Conservation (phyloP, 305 asterid species). For the Plantago lanceolata region DNA sequence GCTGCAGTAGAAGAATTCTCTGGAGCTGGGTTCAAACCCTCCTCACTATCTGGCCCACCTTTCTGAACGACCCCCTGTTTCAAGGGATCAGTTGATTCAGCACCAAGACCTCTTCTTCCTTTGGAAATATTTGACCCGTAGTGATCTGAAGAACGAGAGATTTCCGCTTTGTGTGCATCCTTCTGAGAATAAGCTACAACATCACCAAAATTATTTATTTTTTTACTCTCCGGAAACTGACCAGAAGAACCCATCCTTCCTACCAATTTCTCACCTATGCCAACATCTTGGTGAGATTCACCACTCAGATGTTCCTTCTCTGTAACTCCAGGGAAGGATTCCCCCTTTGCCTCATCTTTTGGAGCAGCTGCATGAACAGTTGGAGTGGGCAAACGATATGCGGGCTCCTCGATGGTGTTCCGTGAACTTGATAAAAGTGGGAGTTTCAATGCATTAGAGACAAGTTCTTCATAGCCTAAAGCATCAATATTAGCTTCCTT, state of each 20-base stretch:
- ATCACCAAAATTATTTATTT: conserved; percentile 29
- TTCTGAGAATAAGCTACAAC: conserved; percentile 35
- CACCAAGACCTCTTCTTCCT: conserved; percentile 34
- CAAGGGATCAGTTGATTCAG: conserved; percentile 32
- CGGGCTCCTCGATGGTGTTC: conserved; percentile 26
- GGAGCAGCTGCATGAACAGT: conserved; percentile 26
- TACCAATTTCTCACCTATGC: conserved; percentile 39
- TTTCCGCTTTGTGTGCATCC: conserved; percentile 34
- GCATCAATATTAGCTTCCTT: conserved; percentile 42
- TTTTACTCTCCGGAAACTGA: conserved; percentile 37
- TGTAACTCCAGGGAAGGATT: conserved; percentile 29
- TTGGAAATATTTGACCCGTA: conserved; percentile 35
- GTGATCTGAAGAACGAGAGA: conserved; percentile 35
- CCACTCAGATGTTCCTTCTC: conserved; percentile 45
- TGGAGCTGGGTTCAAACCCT: conserved; percentile 36
- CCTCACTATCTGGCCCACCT: conserved; percentile 40
- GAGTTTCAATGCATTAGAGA: conserved; percentile 70
- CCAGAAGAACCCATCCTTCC: conserved; percentile 39
- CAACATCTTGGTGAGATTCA: conserved; percentile 34
- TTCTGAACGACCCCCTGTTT: conserved; percentile 41
- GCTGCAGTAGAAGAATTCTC: conserved; percentile 42
- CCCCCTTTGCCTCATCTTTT: conserved; percentile 36
- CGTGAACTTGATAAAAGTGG: conserved; percentile 61
- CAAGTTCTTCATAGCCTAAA: conserved; percentile 68
- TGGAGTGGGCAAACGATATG: conserved; percentile 33